phyloP scores from a whole-genome alignment of 805 yeast species.

The Saccharomycopsis fermentans region DNA sequence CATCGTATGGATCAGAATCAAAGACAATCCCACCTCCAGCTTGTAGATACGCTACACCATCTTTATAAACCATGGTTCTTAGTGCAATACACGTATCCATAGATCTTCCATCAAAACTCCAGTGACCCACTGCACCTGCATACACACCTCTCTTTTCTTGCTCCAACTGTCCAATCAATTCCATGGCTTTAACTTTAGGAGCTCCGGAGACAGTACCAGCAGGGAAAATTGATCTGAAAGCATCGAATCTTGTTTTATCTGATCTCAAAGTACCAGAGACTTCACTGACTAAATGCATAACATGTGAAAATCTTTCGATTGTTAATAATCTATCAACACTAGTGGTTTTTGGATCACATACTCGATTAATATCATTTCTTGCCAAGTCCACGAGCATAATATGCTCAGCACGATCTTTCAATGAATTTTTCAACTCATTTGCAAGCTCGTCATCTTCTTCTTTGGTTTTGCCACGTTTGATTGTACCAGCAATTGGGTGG shows the following conservation, averaged over 20 bases:
- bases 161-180: slow-evolving; percentile 80
- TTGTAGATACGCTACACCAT: slow-evolving; percentile 84
- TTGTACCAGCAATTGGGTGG: slow-evolving; percentile 98
- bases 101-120: slow-evolving; percentile 90
- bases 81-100: slow-evolving; percentile 98
- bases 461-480: slow-evolving; percentile 76
- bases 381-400: slow-evolving; percentile 98
- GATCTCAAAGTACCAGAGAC: slow-evolving; percentile 83
- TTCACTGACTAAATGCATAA: slow-evolving; percentile 91
- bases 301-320: slow-evolving; percentile 92
- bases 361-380: slow-evolving; percentile 88
- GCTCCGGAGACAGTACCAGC: slow-evolving; percentile 99
- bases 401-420: slow-evolving; percentile 95
- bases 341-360: slow-evolving; percentile 81
- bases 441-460: slow-evolving; percentile 90
- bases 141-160: slow-evolving; percentile 90
- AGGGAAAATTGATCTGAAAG: slow-evolving; percentile 95
- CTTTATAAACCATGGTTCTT: slow-evolving; percentile 92
- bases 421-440: slow-evolving; percentile 54
- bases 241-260: slow-evolving; percentile 88
- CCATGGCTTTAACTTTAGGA: slow-evolving; percentile 96
- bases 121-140: slow-evolving; percentile 98
- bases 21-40: slow-evolving; percentile 98
- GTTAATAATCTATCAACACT: slow-evolving; percentile 81
- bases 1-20: slow-evolving; percentile 93